phyloP scores from a whole-genome alignment of 2,329 filamentous ascomycete genomes.

The Aspergillus quadrilineatus region DNA sequence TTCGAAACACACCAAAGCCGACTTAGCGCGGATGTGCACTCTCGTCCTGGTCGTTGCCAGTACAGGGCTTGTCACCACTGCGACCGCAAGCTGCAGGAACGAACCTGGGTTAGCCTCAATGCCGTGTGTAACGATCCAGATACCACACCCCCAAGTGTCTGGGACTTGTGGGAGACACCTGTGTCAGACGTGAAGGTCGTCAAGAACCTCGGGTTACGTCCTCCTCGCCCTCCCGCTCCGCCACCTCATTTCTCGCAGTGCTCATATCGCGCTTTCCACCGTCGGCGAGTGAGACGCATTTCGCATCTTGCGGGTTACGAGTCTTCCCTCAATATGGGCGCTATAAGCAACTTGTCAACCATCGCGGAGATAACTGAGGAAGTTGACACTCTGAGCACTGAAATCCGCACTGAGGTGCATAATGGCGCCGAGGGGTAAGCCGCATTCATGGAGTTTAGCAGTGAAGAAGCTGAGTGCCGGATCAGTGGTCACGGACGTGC shows the following conservation, averaged over 20 bases:
- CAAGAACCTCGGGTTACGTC: slow-evolving; percentile 18
- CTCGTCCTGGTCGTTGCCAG: slow-evolving; percentile 7
- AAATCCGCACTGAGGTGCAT: background rate
- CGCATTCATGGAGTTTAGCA: background rate
- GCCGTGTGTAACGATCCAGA: slow-evolving; percentile 36
- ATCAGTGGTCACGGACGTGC: background rate
- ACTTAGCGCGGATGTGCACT: background rate
- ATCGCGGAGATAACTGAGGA: slow-evolving; percentile 8
- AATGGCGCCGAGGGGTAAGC: background rate
- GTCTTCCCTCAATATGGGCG: background rate
- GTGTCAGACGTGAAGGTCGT: slow-evolving; percentile 28
- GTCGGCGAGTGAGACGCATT: background rate
- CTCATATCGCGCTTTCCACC: background rate
- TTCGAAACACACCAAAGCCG: background rate
- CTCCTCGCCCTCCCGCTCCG: background rate
- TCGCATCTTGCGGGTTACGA: background rate
- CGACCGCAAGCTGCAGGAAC: slow-evolving; percentile 32
- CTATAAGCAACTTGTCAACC: slow-evolving; percentile 5
- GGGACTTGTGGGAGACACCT: slow-evolving; percentile 31
- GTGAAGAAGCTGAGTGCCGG: background rate
- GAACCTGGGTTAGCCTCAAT: slow-evolving; percentile 47
- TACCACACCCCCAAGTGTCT: slow-evolving; percentile 25
- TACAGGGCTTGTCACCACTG: slow-evolving; percentile 23
- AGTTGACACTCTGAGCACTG: background rate
- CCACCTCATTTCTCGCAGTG: slow-evolving; percentile 4